These are phyloP conservation scores for Puccinia triticina DNA, from an alignment of 1,284 basidiomycete species.

Conservation along the genomic window DNA sequence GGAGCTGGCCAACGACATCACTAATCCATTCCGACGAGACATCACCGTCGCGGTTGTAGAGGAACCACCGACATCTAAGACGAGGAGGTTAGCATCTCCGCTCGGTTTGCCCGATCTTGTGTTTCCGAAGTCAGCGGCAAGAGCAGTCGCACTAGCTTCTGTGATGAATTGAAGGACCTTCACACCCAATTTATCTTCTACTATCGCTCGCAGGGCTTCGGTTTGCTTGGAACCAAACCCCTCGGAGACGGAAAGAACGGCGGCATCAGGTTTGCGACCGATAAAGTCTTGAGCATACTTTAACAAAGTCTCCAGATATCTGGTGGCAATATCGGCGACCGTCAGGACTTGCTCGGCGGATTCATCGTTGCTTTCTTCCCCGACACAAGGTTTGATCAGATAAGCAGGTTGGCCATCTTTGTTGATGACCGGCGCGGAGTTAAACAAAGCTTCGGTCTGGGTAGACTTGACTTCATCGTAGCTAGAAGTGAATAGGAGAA, in stretches of 20 bases:
- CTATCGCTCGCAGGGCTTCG: constrained; percentile 60
- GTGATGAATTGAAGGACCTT: constrained; percentile 79
- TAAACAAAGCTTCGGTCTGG: constrained; percentile 77
- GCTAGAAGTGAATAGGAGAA: constrained; percentile 51
- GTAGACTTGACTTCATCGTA: constrained; percentile 67
- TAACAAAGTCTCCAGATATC: constrained; percentile 83
- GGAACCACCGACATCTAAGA: constrained; percentile 68
- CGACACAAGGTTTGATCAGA: constrained; percentile 70
- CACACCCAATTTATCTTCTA: constrained; percentile 70
- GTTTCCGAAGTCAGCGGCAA: constrained; percentile 63
- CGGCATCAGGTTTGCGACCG: constrained; percentile 75
- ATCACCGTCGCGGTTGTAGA: constrained; percentile 65
- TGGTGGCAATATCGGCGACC: constrained; percentile 64
- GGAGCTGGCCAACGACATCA: constrained; percentile 64
- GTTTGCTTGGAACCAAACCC: constrained; percentile 59
- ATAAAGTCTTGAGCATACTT: constrained; percentile 90
- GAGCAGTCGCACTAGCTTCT: constrained; percentile 76
- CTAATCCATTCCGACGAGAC: constrained; percentile 65
- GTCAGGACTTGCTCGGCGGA: constrained; percentile 57
- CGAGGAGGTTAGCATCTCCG: constrained; percentile 62
- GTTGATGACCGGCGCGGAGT: constrained; percentile 84
- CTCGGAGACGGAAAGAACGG: constrained; percentile 80
- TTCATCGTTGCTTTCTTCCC: constrained; percentile 55
- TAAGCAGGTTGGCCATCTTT: constrained; percentile 64
- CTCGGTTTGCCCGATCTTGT: constrained; percentile 52